Conservation (phyloP, 768 basidiomycete species). For the Tephrocybe sp. region DNA sequence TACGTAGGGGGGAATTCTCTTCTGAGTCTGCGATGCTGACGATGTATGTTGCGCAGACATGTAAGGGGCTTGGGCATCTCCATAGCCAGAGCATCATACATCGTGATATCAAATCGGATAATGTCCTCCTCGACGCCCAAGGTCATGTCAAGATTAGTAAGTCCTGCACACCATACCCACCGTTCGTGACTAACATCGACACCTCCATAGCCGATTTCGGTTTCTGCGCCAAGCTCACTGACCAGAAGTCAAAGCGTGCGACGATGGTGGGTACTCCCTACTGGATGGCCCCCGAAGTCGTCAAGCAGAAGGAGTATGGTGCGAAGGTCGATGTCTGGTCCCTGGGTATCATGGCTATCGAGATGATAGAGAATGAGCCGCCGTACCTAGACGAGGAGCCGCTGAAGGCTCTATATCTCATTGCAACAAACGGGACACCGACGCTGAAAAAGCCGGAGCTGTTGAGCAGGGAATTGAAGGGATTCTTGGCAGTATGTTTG, state of each 20-base stretch:
- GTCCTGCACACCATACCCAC: slow-evolving; percentile 29
- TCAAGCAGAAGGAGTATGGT: slow-evolving; percentile 96
- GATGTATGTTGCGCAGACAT: slow-evolving; percentile 58
- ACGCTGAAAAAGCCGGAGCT: slow-evolving; percentile 96
- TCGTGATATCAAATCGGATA: slow-evolving; percentile 96
- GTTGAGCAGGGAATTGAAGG: slow-evolving; percentile 89
- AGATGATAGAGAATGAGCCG: slow-evolving; percentile 99
- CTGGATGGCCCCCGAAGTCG: slow-evolving; percentile 99
- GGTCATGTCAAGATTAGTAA: slow-evolving; percentile 97
- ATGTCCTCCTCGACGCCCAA: slow-evolving; percentile 88
- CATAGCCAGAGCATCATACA: slow-evolving; percentile 96
- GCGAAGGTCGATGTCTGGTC: slow-evolving; percentile 98
- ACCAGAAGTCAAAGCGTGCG: slow-evolving; percentile 94
- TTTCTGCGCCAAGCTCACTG: slow-evolving; percentile 94
- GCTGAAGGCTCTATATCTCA: slow-evolving; percentile 89
- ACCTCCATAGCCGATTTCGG: slow-evolving; percentile 84
- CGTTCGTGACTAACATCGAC: slow-evolving; percentile 2
- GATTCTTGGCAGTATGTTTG: slow-evolving; percentile 95
- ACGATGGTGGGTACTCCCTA: slow-evolving; percentile 99
- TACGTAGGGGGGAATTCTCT: slow-evolving; percentile 39
- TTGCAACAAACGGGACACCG: slow-evolving; percentile 98
- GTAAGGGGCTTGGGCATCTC: slow-evolving; percentile 90
- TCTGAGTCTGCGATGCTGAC: not conserved
- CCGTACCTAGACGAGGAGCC: slow-evolving; percentile 96
- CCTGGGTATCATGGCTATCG: slow-evolving; percentile 96